Conservation (phyloP, 2,329 filamentous ascomycete genomes). For the Ophiobolus disseminans region DNA sequence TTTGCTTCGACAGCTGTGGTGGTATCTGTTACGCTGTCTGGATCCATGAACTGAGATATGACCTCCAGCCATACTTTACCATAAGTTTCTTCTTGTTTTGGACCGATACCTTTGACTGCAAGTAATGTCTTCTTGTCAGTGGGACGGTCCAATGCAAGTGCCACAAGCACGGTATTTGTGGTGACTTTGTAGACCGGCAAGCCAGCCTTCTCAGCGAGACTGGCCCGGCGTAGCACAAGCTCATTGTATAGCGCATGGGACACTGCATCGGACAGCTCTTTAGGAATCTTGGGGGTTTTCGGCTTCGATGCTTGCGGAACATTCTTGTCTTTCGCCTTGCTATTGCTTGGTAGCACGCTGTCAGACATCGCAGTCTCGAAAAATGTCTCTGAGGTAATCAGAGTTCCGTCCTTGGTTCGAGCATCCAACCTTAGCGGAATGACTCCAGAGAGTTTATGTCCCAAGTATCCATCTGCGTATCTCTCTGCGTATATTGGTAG, state of each 20-base stretch:
- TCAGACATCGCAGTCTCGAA: conserved; percentile 23
- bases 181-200: conserved; percentile 25
- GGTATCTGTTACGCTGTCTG: conserved; percentile 3
- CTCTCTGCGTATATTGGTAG: conserved; percentile 36
- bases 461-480: conserved; percentile 38
- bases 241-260: conserved; percentile 29
- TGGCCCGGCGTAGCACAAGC: conserved; percentile 23
- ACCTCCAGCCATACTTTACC: conserved; percentile 38
- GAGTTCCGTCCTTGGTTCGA: conserved; percentile 20
- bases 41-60: conserved; percentile 23
- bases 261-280: conserved; percentile 14
- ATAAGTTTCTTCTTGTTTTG: conserved; percentile 24
- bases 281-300: background rate
- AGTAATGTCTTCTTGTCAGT: conserved; percentile 22
- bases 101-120: conserved; percentile 35
- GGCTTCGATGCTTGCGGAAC: conserved; percentile 2
- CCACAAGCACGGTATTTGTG: conserved; percentile 27
- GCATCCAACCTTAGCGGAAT: conserved; percentile 30
- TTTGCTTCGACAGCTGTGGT: background rate
- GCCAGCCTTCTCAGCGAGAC: conserved; percentile 18
- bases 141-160: conserved; percentile 35
- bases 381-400: conserved; percentile 31
- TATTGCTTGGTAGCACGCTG: background rate
- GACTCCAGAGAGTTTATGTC: conserved; percentile 13
- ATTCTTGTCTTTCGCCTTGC: conserved; percentile 1